Base-by-base conservation (phyloP, 2,329 filamentous ascomycete genomes). In the Aspergillus sojae region DNA sequence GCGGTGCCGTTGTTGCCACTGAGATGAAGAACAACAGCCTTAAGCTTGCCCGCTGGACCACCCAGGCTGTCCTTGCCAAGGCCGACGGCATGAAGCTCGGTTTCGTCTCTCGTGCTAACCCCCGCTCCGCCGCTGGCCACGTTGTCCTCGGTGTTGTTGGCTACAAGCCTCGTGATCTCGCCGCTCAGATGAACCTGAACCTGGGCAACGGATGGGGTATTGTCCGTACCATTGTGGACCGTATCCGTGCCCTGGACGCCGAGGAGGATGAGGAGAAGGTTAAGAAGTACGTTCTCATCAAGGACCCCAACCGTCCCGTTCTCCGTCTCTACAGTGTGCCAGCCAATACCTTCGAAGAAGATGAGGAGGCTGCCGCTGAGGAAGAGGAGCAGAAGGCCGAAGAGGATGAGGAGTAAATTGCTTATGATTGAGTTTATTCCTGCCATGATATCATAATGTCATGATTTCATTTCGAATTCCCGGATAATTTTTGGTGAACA, bases 11-110 rank as follows among this genome's bases (percentile, higher is more conserved):
- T 50, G 91, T 99, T 30, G 95, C 95, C 23, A 99, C 95, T 14
- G 95, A 99, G 85, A 99, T 99, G 95, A 99, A 99, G 92, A 99
- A 99, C 88, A 99, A 99, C 88, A 93, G 89, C 77, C 96, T 93
- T 91, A 99, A 99, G 86, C 89, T 99, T 67, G 95, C 95, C 63
- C 87, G 95, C 78, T 99, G 95, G 95, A 97, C 95, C 36, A 93
- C 94, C 50, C 95, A 99, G 85, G 92, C 91, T 76, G 97, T 99
- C 75, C 88, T 99, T 63, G 94, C 94, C 78, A 94, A 94, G 83
- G 94, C 95, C n/a, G 95, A 99, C 78, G 86, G 93, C 70, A 97
- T 99, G 93, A 99, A 98, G 86, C 89, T 99, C 79, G 95, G 94
- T 74, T 99, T 99, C 82, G 93, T 99, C 67, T 97, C 94, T 60